Percentiles rank a stretch among this genome's conserved stretches.
phyloP scores from a whole-genome alignment of 345 rosid species.

The Linum usitatissimum region DNA sequence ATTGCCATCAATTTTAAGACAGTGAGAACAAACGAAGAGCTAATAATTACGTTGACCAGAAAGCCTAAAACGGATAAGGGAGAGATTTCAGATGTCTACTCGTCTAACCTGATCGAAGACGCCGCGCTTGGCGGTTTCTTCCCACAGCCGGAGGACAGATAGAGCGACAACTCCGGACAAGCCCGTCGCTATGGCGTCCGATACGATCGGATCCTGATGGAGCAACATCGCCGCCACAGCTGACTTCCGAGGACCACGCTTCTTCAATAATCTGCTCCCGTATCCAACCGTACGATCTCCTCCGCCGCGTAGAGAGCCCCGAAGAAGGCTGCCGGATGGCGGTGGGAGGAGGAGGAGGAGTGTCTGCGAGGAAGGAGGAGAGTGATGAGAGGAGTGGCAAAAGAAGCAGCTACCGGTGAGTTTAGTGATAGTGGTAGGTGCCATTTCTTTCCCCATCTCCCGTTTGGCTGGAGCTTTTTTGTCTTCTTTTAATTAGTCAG shows the following conservation, averaged over 20 bases:
- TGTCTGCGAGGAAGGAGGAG: neutral
- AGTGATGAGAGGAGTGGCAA: neutral
- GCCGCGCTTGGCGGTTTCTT: slow-evolving; percentile 53
- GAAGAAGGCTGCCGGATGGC: neutral
- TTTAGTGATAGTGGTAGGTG: neutral
- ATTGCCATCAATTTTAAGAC: no score
- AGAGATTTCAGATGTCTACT: neutral
- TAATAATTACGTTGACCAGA: neutral
- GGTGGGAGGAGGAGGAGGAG: neutral
- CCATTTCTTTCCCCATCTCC: neutral
- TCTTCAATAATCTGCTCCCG: neutral
- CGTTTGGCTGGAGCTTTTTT: no score
- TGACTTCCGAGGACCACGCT: slow-evolving; percentile 9
- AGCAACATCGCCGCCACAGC: slow-evolving; percentile 24
- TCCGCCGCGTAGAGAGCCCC: neutral
- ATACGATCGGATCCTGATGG: slow-evolving; percentile 35
- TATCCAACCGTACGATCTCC: slow-evolving; percentile 9
- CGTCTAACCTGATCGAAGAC: slow-evolving; percentile 48
- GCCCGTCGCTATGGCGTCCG: slow-evolving; percentile 45
- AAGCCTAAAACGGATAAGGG: neutral
- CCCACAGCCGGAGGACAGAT: slow-evolving; percentile 41
- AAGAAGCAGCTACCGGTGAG: neutral
- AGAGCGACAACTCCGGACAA: slow-evolving; percentile 33
- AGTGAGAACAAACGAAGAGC: neutral
- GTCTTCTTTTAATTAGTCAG: no score